Base-by-base conservation (phyloP, 805 yeast species). In the Saturnispora serradocipensis region DNA sequence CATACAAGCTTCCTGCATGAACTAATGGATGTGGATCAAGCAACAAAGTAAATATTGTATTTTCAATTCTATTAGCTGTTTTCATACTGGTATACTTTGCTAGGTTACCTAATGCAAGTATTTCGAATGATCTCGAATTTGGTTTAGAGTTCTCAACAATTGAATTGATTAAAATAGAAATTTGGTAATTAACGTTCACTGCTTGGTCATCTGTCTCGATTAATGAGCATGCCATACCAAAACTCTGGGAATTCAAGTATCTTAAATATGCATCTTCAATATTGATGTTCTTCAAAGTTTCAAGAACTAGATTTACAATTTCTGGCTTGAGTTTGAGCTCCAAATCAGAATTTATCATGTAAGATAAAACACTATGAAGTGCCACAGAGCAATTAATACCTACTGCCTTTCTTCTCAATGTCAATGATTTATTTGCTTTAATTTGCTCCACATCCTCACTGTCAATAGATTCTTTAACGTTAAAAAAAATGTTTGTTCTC, bases 11-110 rank as follows among this genome's bases (percentile, higher is more conserved):
- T 74, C 89, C 84, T 50, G 78, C 75, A 62, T 87, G 90, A 16
- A 93, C 89, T 1, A 79, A 69, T 0, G 97, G 96, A 62, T 90
- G 91, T 0, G 96, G 90, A 65, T 91, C 98, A 20, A 69, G 69
- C 4, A 82, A 64, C 28, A 91, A 71, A 15, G 86, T 81, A 38
- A 75, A 65, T 2, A 82, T 61, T 4, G 88, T 80, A 35, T 80
- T 81, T 52, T 75, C 71, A 3, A 84, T 75, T 4, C 76, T 61
- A 32, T 72, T 71, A 3, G 75, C 64, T 8, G 81, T 61, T 24
- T 56, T 49, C 24, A 62, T 49, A 35, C 54, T 55, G 8, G 67
- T 58, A 51, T 56, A 60, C 44, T 61, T 57, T 1, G 63, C 59
- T 34, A 67, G 58, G 24, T 58, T 56, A 2, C 67, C 56, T 30